phyloP scores from a whole-genome alignment of 306 rosid species.

The Prunus kanzakura region DNA sequence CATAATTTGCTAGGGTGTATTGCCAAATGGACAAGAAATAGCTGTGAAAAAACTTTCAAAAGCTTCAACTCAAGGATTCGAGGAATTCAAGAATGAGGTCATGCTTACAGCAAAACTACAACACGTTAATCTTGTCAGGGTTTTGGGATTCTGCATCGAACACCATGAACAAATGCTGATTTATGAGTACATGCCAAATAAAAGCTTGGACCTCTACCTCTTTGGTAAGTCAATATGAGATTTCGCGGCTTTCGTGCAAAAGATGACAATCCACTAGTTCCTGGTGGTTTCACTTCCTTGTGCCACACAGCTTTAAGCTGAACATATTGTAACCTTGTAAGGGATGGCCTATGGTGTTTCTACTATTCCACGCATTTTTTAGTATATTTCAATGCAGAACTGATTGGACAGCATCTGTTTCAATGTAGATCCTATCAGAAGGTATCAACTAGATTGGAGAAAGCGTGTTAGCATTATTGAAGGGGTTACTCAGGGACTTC shows the following conservation, averaged over 20 bases:
- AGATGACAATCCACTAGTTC: background rate
- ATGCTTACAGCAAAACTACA: too few species aligned
- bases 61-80: slow-evolving; percentile 28
- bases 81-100: too few species aligned
- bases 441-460: slow-evolving; percentile 20
- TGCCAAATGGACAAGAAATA: slow-evolving; percentile 29
- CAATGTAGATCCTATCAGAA: slow-evolving; percentile 15
- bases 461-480: slow-evolving; percentile 30
- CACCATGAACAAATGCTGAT: too few species aligned
- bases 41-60: slow-evolving; percentile 33
- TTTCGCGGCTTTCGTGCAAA: background rate
- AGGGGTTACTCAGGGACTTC: slow-evolving; percentile 37
- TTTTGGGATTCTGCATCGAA: too few species aligned
- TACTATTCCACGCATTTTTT: background rate
- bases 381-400: background rate
- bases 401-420: background rate
- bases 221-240: slow-evolving; percentile 30
- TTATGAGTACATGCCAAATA: too few species aligned
- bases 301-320: background rate
- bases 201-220: slow-evolving; percentile 3
- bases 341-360: background rate
- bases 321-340: background rate
- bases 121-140: too few species aligned
- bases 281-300: background rate
- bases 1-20: slow-evolving; percentile 19